Base-by-base conservation (phyloP, 352 stramenopile species). In the Globisporangium barbulae region DNA sequence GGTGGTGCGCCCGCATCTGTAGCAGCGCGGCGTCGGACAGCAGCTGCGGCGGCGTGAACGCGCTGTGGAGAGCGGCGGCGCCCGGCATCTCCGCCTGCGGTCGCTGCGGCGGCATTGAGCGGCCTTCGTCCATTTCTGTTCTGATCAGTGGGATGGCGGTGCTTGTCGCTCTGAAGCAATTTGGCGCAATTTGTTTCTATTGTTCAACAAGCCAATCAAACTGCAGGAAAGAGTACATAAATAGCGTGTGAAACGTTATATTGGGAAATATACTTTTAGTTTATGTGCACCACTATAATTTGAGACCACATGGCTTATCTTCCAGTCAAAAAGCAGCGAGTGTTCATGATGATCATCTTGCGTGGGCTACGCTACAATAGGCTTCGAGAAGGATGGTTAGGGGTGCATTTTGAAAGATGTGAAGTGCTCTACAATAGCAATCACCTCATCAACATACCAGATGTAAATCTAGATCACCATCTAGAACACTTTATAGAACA, bases 61-160 rank as follows among this genome's bases (percentile, higher is more conserved):
- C 56, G 9, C 56, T 31, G 30, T 57, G 52, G 52, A 57, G 52
- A 21, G 49, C 31, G n/a, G 53, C 15, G 53, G 33, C 12, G 41
- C 21, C 30, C 21, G 30, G 19, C 15, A 13, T 15, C 9, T 41
- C 15, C 56, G n/a, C 15, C 37, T n/a, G 39, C 52, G 28, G 30
- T 21, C 37, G 52, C 41, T 52, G 39, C 37, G 41, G 39, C 22
- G 19, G 54, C 8, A 30, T 25, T 30, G 41, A 10, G 6, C 10
- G 49, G 37, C 35, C 48, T 37, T 59, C 48, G 48, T 47, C 48
- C 59, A 64, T 64, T 48, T 57, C 21, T 57, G 58, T 60, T 33
- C 56, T 62, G 30, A 30, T 41, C 56, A 62, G 56, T 54, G 28
- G 56, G 56, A 62, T 42, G 56, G n/a, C 25, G 5, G 50, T 15